A percentile compares a stretch with the other conserved stretches of the same genome.
Evolutionary conservation across 352 stramenopile species (phyloP).

Genomic region (Globisporangium takayamanum): DNA sequence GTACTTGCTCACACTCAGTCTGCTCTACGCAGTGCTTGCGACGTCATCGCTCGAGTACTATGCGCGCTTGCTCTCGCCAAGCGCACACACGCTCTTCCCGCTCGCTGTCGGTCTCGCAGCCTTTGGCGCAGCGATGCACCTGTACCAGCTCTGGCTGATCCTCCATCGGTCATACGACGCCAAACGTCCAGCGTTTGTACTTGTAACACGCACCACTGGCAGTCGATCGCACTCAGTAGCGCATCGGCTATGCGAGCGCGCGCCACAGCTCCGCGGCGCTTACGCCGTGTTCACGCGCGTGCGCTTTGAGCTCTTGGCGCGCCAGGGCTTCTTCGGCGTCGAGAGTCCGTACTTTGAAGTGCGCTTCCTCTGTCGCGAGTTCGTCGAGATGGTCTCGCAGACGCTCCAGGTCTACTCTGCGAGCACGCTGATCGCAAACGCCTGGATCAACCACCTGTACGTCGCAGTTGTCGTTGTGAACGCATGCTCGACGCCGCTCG

Average conservation of each 20-base stretch:
- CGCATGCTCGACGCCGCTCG: slow-evolving; percentile 21
- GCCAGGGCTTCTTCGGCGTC: slow-evolving; percentile 9
- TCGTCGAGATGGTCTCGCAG: slow-evolving; percentile 21
- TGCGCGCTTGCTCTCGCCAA: slow-evolving; percentile 6
- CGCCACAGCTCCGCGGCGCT: neutral
- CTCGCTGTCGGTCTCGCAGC: neutral
- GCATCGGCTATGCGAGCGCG: too few relatives aligned
- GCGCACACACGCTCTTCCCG: slow-evolving; percentile 1
- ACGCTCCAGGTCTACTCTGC: slow-evolving; percentile 14
- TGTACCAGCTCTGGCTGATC: slow-evolving; percentile 7
- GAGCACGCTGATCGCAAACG: slow-evolving; percentile 8
- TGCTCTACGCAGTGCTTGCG: slow-evolving; percentile 9
- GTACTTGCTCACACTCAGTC: slow-evolving; percentile 7
- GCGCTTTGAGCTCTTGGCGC: neutral
- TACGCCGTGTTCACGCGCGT: neutral
- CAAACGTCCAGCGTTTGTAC: neutral
- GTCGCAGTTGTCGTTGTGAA: slow-evolving; percentile 14
- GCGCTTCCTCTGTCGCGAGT: slow-evolving; percentile 14
- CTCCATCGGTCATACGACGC: slow-evolving; percentile 4
- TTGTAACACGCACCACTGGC: neutral
- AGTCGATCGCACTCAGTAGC: too few relatives aligned
- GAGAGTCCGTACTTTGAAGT: slow-evolving; percentile 16
- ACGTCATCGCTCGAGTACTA: slow-evolving; percentile 14
- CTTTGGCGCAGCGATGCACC: neutral
- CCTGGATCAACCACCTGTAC: slow-evolving; percentile 23